Conservation (phyloP, 495 filamentous ascomycete species). For the Cercophora scortea region DNA sequence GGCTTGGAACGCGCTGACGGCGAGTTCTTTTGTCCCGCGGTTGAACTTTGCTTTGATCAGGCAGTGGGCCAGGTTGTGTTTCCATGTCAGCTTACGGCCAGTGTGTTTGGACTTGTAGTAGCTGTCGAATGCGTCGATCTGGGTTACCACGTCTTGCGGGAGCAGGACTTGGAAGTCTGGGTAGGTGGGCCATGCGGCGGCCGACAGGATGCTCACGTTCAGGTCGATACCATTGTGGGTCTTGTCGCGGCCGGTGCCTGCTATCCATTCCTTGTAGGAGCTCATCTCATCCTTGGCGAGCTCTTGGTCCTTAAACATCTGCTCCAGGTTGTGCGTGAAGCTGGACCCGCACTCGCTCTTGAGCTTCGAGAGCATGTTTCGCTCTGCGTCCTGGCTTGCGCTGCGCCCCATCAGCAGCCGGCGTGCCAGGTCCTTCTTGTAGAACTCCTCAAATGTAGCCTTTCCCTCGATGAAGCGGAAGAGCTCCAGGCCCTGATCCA, state of each 20-base stretch:
- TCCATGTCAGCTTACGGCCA: conserved; percentile 82
- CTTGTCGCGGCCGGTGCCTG: conserved; percentile 38
- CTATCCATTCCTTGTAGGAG: conserved; percentile 54
- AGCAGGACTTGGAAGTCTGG: conserved; percentile 70
- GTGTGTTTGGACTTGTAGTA: conserved; percentile 84
- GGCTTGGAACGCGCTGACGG: conserved; percentile 84
- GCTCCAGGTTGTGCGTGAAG: conserved; percentile 94
- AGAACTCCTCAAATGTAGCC: conserved; percentile 96
- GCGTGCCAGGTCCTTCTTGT: conserved; percentile 91
- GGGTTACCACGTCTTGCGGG: conserved; percentile 58
- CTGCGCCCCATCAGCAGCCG: conserved; percentile 83
- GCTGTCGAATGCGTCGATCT: conserved; percentile 64
- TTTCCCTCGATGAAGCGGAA: conserved; percentile 98
- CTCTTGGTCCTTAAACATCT: conserved; percentile 98
- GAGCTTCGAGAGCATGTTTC: conserved; percentile 84
- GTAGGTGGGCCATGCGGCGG: conserved; percentile 87
- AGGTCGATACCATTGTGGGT: conserved; percentile 63
- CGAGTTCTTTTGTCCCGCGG: conserved; percentile 73
- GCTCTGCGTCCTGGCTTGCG: conserved; percentile 88
- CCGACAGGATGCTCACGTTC: conserved; percentile 76
- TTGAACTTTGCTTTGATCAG: conserved; percentile 71
- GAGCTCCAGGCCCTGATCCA: conserved; percentile 85
- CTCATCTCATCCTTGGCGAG: conserved; percentile 76
- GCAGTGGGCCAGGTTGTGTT: conserved; percentile 82
- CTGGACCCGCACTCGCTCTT: conserved; percentile 88